These are phyloP conservation scores for Pseudohyphozyma bogoriensis DNA, from an alignment of 768 basidiomycete genomes.

Conservation along the genomic window DNA sequence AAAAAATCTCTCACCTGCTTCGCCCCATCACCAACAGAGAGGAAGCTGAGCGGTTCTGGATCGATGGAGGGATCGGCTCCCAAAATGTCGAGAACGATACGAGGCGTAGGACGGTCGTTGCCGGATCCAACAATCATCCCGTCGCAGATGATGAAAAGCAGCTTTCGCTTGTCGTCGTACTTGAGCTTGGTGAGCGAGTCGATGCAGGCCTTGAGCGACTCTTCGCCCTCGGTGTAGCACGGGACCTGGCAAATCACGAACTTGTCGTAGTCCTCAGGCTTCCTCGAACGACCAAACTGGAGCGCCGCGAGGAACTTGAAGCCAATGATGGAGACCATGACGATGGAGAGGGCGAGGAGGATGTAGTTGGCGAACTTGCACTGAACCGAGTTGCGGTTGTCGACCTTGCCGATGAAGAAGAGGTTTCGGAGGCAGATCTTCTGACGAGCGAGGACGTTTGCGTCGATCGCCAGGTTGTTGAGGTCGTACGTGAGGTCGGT, in stretches of 20 bases:
- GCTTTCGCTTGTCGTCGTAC: constrained; percentile 96
- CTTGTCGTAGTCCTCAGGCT: constrained; percentile 91
- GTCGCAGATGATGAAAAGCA: constrained; percentile 87
- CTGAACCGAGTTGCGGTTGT: constrained; percentile 81
- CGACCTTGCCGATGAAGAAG: constrained; percentile 82
- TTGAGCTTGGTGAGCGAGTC: constrained; percentile 87
- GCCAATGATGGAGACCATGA: constrained; percentile 91
- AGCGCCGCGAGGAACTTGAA: constrained; percentile 92
- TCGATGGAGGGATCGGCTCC: constrained; percentile 86
- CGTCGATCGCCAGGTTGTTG: constrained; percentile 53
- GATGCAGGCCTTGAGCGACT: constrained; percentile 74
- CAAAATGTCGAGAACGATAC: constrained; percentile 91
- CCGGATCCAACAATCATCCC: constrained; percentile 97
- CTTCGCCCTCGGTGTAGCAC: constrained; percentile 93
- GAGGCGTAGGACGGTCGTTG: constrained; percentile 89
- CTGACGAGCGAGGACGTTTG: constrained; percentile 56
- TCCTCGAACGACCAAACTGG: constrained; percentile 65
- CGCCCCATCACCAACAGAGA: constrained; percentile 84
- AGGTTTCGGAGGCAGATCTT: constrained; percentile 84
- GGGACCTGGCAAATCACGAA: constrained; percentile 93
- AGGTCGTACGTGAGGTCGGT: constrained; percentile 69
- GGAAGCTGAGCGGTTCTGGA: constrained; percentile 88
- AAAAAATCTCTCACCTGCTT: constrained; percentile 70
- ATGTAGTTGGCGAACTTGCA: constrained; percentile 88
- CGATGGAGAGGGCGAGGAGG: constrained; percentile 70